Evolutionary conservation across 805 yeast genomes (phyloP), one percentile per base, ranked within the genome.

Genomic region (Lipomyces orientalis): DNA sequence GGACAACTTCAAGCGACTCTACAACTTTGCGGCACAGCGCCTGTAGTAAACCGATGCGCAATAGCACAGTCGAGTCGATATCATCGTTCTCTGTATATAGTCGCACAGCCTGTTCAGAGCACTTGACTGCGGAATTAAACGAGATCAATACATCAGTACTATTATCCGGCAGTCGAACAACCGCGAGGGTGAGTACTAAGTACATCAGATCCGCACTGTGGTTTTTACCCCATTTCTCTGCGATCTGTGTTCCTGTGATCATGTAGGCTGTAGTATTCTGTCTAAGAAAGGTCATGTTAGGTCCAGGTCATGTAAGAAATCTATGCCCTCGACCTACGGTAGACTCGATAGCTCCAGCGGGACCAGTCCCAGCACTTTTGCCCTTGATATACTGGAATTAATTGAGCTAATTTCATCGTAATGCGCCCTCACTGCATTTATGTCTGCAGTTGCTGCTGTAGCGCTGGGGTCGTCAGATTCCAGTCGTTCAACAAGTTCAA

Each of bases 141-240:
- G 90, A 82, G 14, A 90, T 75, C 54, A 89, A 74, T 1, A 87
- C 81, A 75, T 90, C 95, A 0, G 93, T 87, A 1, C 79, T 79
- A 0, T 79, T 84, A 54, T 81, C 81, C 9, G 75, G 71, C n/a
- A 88, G 71, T 65, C 92, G 80, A 46, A 89, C 77, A 55, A 90
- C 76, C 0, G 86, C 88, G 10, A 88, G 72, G 12, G 88, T 81
- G 16, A 87, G 79, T 14, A 84, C 82, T 52, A 88, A 79, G 1
- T 43, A 49, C 61, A 54, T 63, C 19, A 61, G 35, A 14, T 81
- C 76, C 25, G 81, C 78, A 52, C 70, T 70, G 64, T 70, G 66
- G 5, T 71, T 74, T 34, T 58, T n/a, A 3, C 69, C 72, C 25
- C 72, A 66, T 29, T 73, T 66, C 10, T 76, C 70, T 7, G 64